phyloP scores from a whole-genome alignment of 495 filamentous ascomycete species.

The Podospora bellae-mahoneyi region DNA sequence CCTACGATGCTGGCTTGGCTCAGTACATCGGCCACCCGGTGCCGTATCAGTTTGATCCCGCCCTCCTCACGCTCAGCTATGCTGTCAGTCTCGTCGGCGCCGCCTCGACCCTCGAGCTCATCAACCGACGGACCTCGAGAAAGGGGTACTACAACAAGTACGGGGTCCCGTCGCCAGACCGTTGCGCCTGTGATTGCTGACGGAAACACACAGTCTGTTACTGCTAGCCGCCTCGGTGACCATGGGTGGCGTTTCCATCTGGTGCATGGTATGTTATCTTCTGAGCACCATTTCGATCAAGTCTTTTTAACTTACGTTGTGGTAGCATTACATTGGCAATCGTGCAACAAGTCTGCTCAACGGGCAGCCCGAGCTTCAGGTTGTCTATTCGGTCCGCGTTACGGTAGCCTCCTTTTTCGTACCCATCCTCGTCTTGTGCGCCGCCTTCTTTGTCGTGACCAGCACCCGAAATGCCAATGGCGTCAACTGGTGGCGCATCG shows the following conservation, averaged over 20 bases:
- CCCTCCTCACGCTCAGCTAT: conserved; percentile 71
- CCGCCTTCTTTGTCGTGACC: conserved; percentile 70
- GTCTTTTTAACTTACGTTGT: conserved; percentile 15
- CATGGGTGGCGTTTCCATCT: conserved; percentile 81
- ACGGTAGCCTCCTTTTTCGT: conserved; percentile 78
- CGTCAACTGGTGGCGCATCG: conserved; percentile 55
- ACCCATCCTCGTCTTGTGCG: conserved; percentile 67
- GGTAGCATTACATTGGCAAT: conserved; percentile 76
- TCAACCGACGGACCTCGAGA: conserved; percentile 68
- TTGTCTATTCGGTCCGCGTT: conserved; percentile 67
- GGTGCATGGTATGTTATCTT: conserved; percentile 45
- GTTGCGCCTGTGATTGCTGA: background rate
- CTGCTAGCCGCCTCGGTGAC: conserved; percentile 66
- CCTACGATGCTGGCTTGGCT: conserved; percentile 13
- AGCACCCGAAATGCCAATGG: conserved; percentile 55
- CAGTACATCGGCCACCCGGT: conserved; percentile 42
- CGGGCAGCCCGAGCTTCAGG: conserved; percentile 59
- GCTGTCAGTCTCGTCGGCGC: conserved; percentile 74
- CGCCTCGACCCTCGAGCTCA: conserved; percentile 73
- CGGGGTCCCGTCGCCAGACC: background rate
- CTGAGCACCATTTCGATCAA: background rate
- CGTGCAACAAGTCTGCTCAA: conserved; percentile 67
- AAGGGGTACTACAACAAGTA: conserved; percentile 65
- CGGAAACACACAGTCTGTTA: conserved; percentile 45
- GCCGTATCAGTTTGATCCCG: conserved; percentile 54